phyloP scores from a whole-genome alignment of 1,284 basidiomycete genomes.

The Moniliella sp. region DNA sequence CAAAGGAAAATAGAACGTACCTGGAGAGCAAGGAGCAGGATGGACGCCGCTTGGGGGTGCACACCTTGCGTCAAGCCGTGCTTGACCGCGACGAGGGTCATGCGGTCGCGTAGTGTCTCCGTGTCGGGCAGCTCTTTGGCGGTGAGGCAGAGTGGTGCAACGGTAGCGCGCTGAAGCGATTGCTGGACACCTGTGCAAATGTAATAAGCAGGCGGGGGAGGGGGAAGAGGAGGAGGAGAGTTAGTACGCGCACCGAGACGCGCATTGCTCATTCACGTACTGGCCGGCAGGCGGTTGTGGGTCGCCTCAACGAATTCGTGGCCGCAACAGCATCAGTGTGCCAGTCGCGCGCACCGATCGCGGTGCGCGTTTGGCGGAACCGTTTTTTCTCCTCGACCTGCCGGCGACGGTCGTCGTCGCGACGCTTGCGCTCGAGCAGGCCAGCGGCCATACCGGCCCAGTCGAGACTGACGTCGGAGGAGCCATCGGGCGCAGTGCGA shows the following conservation, averaged over 20 bases:
- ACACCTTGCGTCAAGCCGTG: conserved; percentile 32
- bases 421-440: conserved; percentile 30
- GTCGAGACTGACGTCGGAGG: conserved; percentile 1
- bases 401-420: conserved; percentile 29
- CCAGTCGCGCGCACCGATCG: conserved; percentile 28
- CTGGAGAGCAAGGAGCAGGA: conserved; percentile 30
- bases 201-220: too few relatives aligned
- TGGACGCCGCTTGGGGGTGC: conserved; percentile 27
- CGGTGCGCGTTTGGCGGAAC: conserved; percentile 18
- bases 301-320: conserved; percentile 13
- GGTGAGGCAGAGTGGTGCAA: conserved; percentile 31
- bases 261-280: background rate
- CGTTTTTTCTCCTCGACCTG: conserved; percentile 22
- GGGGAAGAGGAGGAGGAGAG: background rate
- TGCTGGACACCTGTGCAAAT: conserved; percentile 17
- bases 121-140: conserved; percentile 33
- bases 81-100: conserved; percentile 35
- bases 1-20: too few relatives aligned
- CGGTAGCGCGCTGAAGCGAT: conserved; percentile 14
- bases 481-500: background rate
- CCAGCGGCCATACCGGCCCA: conserved; percentile 32
- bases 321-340: conserved; percentile 11
- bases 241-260: background rate
- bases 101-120: conserved; percentile 34
- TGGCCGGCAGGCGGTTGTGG: conserved; percentile 3